phyloP scores from a whole-genome alignment of 2,329 filamentous ascomycete species.

The Beauveria sp. region DNA sequence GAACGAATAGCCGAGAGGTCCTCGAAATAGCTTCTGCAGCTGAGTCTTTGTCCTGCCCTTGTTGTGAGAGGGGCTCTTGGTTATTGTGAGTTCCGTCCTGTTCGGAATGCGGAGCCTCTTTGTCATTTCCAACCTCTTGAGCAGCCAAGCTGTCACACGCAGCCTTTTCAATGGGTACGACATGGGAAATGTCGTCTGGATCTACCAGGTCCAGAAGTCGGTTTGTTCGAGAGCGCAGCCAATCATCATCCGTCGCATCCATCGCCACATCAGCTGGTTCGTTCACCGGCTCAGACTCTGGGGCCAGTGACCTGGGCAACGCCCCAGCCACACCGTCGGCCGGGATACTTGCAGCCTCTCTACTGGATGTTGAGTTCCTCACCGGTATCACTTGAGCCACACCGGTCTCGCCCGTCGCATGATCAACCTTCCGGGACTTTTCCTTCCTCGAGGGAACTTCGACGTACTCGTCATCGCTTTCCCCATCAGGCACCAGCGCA shows the following conservation, averaged over 20 bases:
- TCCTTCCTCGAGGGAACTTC: constrained; percentile 46
- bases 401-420: constrained; percentile 17
- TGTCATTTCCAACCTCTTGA: constrained; percentile 13
- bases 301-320: constrained; percentile 2
- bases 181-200: constrained; percentile 48
- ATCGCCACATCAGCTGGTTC: constrained; percentile 14
- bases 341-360: not conserved
- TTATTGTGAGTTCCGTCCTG: constrained; percentile 21
- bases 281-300: constrained; percentile 19
- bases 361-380: not conserved
- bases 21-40: constrained; percentile 55
- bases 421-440: constrained; percentile 33
- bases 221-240: constrained; percentile 84
- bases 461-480: constrained; percentile 72
- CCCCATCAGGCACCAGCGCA: constrained; percentile 41
- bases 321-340: constrained; percentile 1
- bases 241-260: constrained; percentile 71
- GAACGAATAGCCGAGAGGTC: constrained; percentile 75
- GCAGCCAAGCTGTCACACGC: not conserved
- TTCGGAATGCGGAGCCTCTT: constrained; percentile 22
- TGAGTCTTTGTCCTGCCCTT: constrained; percentile 29
- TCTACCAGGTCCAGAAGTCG: constrained; percentile 78
- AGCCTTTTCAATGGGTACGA: constrained; percentile 6
- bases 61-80: constrained; percentile 15
- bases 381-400: constrained; percentile 10